Evolutionary conservation across 1,284 basidiomycete genomes (phyloP).

Genomic region (Apiotrichum porosum): DNA sequence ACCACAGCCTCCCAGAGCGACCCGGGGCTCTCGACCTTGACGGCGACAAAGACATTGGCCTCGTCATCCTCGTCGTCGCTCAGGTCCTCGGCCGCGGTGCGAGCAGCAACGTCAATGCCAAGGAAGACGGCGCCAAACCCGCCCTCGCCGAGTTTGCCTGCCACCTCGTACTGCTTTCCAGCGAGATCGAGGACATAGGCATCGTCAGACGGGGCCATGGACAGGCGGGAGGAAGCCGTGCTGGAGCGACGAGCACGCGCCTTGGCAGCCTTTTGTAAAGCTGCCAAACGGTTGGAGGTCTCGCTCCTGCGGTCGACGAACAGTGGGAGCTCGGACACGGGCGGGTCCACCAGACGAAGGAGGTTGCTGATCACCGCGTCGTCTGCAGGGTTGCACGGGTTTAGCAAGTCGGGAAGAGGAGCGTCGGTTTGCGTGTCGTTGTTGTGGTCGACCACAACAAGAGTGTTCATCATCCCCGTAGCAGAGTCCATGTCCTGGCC

Average conservation of each 20-base stretch:
- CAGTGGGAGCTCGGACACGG: constrained; percentile 54
- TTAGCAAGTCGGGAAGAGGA: constrained; percentile 48
- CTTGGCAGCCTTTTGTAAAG: constrained; percentile 52
- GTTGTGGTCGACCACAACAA: constrained; percentile 4
- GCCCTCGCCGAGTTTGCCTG: constrained; percentile 90
- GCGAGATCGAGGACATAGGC: constrained; percentile 50
- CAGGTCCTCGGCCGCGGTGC: constrained; percentile 54
- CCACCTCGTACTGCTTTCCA: constrained; percentile 62
- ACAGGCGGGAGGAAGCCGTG: constrained; percentile 24
- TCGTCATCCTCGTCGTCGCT: constrained; percentile 59
- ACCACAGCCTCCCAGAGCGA: constrained; percentile 92
- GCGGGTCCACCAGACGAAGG: constrained; percentile 60
- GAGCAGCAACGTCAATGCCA: constrained; percentile 54
- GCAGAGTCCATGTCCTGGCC: constrained; percentile 1
- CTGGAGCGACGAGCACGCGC: constrained; percentile 45
- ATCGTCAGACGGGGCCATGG: constrained; percentile 29
- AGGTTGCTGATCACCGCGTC: constrained; percentile 61
- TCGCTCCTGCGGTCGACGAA: constrained; percentile 60
- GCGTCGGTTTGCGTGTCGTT: constrained; percentile 3
- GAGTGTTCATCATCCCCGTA: constrained; percentile 1
- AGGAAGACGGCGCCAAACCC: constrained; percentile 93
- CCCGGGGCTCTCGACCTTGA: constrained; percentile 87
- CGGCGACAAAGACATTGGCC: constrained; percentile 62
- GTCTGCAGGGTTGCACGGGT: constrained; percentile 86
- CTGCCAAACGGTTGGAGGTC: constrained; percentile 60